phyloP scores from a whole-genome alignment of 2,329 filamentous ascomycete genomes.

The Apiospora kogelbergensis region DNA sequence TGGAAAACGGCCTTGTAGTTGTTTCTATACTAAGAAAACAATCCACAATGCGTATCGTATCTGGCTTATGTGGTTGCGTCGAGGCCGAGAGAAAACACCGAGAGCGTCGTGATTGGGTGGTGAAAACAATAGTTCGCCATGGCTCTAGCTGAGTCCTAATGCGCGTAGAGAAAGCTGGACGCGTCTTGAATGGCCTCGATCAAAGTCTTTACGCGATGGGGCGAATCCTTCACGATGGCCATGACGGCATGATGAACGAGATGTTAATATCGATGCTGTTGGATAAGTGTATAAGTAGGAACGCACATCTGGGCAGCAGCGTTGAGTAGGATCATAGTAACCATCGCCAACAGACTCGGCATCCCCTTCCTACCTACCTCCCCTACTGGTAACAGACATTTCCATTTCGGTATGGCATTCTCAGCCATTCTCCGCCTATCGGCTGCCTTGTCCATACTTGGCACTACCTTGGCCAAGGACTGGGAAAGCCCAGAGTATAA shows the following conservation, averaged over 20 bases:
- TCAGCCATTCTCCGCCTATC: background rate
- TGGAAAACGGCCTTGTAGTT: background rate
- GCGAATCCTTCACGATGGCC: background rate
- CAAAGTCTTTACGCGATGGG: background rate
- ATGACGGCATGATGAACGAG: background rate
- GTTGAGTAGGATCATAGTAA: background rate
- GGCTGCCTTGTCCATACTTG: background rate
- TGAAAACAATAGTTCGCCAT: background rate
- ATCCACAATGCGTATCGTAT: background rate
- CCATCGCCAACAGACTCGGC: background rate
- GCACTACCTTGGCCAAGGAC: conserved; percentile 8
- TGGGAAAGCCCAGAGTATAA: conserved; percentile 9
- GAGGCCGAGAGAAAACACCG: background rate
- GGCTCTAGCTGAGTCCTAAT: background rate
- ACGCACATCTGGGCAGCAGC: background rate
- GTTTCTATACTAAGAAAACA: background rate
- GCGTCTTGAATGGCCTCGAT: background rate
- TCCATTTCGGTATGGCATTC: background rate
- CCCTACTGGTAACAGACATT: background rate
- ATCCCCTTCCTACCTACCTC: background rate
- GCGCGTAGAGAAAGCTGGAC: background rate
- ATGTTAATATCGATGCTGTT: background rate
- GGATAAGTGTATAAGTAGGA: background rate
- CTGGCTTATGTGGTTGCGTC: background rate
- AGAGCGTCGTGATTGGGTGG: background rate